A percentile compares a stretch with the other conserved stretches of the same genome.
Conservation (phyloP, 2,329 filamentous ascomycete genomes). For the Colletotrichum sp. region DNA sequence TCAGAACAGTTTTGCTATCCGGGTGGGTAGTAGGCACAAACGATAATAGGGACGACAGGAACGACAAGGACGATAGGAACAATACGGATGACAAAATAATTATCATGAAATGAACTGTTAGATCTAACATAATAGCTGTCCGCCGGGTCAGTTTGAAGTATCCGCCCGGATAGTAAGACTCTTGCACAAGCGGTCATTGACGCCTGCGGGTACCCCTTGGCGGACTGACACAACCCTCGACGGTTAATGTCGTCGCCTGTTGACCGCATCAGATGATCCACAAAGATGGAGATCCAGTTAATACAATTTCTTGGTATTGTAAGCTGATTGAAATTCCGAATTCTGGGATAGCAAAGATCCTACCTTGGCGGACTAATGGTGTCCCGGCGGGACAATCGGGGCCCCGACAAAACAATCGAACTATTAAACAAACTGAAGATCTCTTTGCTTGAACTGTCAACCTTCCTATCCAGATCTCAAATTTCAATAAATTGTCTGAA, state of each 20-base stretch:
- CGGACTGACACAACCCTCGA: no score
- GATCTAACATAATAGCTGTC: no score
- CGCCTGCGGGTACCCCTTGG: no score
- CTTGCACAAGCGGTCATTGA: no score
- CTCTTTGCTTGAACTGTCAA: background rate
- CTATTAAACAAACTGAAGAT: background rate
- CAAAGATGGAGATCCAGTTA: background rate
- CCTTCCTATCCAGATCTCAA: background rate
- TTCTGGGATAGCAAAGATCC: background rate
- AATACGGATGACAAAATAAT: no score
- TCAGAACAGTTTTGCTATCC: background rate
- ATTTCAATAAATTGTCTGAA: background rate
- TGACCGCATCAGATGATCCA: no score
- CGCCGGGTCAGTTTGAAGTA: no score
- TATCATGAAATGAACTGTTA: accelerated
- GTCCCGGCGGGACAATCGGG: background rate
- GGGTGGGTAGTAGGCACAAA: no score
- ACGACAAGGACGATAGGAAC: no score
- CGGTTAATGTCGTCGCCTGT: no score
- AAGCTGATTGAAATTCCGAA: background rate
- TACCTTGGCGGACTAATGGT: background rate
- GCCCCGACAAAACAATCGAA: background rate
- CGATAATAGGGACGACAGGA: no score
- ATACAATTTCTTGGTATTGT: background rate
- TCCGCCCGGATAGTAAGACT: no score